Conservation (phyloP, 257 asterid genomes). For the Rubia yunnanensis region DNA sequence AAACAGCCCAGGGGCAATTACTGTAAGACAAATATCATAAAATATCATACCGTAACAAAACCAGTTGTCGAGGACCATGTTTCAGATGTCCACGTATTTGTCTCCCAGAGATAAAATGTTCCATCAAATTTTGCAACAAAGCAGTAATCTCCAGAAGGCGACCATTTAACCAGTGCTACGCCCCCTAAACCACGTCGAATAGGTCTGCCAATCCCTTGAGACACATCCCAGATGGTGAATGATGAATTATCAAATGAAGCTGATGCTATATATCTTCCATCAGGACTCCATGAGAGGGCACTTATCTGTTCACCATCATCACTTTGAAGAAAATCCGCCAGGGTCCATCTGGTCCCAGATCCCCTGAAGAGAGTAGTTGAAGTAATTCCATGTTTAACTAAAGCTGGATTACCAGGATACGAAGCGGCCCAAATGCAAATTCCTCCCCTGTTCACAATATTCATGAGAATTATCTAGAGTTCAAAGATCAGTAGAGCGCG, state of each 20-base stretch:
- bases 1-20: not conserved
- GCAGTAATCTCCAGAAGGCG: conserved; percentile 93
- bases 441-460: conserved; percentile 56
- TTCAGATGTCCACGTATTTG: conserved; percentile 96
- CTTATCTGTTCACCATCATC: conserved; percentile 59
- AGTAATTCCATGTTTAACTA: conserved; percentile 65
- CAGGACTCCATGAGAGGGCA: conserved; percentile 96
- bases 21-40: conserved; percentile 21
- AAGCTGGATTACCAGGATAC: conserved; percentile 72
- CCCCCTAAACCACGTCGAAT: conserved; percentile 98
- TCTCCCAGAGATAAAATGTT: conserved; percentile 97
- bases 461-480: conserved; percentile 8
- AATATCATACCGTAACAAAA: conserved; percentile 68
- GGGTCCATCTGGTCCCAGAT: conserved; percentile 67
- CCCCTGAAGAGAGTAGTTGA: conserved; percentile 70
- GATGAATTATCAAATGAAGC: conserved; percentile 86
- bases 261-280: conserved; percentile 96
- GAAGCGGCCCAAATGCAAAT: conserved; percentile 97
- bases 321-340: conserved; percentile 84
- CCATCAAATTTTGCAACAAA: conserved; percentile 91
- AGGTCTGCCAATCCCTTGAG: conserved; percentile 90
- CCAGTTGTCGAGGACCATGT: conserved; percentile 92
- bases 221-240: conserved; percentile 94
- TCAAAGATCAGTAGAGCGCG: not conserved
- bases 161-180: conserved; percentile 90